phyloP scores from a whole-genome alignment of 768 basidiomycete species.

The Podaxis pistillaris region DNA sequence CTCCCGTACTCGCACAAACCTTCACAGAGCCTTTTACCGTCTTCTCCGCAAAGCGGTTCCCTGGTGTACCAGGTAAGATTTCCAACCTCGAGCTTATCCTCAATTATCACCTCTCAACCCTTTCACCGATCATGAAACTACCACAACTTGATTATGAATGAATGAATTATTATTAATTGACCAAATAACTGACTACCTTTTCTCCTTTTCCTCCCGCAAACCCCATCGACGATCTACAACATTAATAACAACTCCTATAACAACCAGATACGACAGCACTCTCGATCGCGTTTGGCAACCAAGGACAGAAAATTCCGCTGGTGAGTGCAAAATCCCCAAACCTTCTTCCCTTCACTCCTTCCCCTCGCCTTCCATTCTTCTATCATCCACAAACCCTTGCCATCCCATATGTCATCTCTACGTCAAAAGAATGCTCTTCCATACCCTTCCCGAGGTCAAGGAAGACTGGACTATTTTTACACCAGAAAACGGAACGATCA shows the following conservation, averaged over 20 bases:
- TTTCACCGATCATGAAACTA: neutral
- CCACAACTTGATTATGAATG: neutral
- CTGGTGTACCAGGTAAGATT: conserved; percentile 81
- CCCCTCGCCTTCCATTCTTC: neutral
- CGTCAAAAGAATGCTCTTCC: neutral
- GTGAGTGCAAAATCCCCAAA: conserved; percentile 40
- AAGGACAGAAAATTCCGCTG: conserved; percentile 86
- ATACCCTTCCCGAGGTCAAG: neutral
- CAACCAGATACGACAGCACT: conserved; percentile 78
- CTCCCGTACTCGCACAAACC: conserved; percentile 79
- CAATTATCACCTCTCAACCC: neutral
- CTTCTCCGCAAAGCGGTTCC: conserved; percentile 91
- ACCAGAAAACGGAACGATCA: too few relatives aligned
- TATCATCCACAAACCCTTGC: neutral
- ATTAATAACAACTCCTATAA: conserved; percentile 64
- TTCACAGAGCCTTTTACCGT: conserved; percentile 85
- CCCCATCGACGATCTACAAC: neutral
- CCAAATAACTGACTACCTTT: neutral
- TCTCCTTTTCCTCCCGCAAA: neutral
- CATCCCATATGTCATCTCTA: neutral
- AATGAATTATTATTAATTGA: neutral
- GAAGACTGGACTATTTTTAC: neutral
- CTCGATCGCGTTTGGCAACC: conserved; percentile 85
- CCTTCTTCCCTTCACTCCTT: neutral
- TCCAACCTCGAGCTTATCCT: conserved; percentile 9